Base-by-base conservation (phyloP, 2,329 filamentous ascomycete genomes). In the Aspergillus sojae region DNA sequence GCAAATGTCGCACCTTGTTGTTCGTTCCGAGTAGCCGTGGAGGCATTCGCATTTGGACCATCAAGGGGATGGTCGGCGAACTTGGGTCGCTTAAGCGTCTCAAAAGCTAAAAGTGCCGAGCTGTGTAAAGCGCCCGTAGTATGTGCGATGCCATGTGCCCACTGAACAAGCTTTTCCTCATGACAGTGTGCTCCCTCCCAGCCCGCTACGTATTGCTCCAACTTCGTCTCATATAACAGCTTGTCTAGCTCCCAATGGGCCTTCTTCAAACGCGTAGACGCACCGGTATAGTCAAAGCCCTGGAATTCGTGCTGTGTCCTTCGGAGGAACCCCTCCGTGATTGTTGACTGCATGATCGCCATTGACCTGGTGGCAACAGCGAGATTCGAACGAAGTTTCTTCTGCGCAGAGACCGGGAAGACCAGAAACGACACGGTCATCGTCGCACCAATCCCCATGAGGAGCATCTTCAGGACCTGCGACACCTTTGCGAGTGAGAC, bases 71-170 rank as follows among this genome's bases (percentile, higher is more conserved):
- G 7, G 5, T 66, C 61, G 57, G 65, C 41, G 50, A 70, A 63
- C 39, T 73, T 71, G 7, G 77, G 82, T 73, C 95, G 91, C 64
- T 89, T 89, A 36, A 97, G 83, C 32, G 98, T 84, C 19, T 90
- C 87, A 73, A 97, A 96, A 72, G 98, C 94, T 28, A 93, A 94
- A 63, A 91, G 87, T 30, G 95, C 92, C 39, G 95, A 93, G 81
- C 93, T 97, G 68, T 93, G 87, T 71, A 99, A 81, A 9, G 94
- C 95, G 75, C 94, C 94, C 67, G 97, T 89, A 68, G 93, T 93
- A 75, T 97, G 94, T 4, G 92, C 89, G 32, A 98, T 84, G 52
- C 88, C 89, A 75, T 96, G 92, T 71, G 98, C 87, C 68, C 92
- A 94, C 72, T 92, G 90, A 52, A 94, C 91, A 4, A 98, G 85